phyloP scores from a whole-genome alignment of 805 yeast genomes.

The Pichia eremophila region DNA sequence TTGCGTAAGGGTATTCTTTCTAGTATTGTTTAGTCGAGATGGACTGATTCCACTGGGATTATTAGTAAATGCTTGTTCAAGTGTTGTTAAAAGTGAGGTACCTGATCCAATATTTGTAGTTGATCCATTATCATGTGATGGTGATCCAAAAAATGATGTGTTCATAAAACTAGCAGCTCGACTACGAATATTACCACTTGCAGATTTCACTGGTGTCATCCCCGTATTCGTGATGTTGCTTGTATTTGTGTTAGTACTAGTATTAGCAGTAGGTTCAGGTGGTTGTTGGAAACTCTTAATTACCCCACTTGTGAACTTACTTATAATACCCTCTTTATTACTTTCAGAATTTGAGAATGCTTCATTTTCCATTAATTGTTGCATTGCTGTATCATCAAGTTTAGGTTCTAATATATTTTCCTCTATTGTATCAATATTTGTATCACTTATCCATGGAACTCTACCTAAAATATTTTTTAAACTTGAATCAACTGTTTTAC shows the following conservation, averaged over 20 bases:
- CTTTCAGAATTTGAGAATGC: constrained; percentile 12
- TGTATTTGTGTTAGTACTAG: neutral
- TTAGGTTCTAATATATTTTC: neutral
- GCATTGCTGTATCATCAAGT: constrained; percentile 11
- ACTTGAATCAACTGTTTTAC: constrained; percentile 28
- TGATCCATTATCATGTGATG: neutral
- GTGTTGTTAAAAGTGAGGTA: constrained; percentile 14
- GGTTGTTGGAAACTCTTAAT: constrained; percentile 27
- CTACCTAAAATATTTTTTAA: constrained; percentile 25
- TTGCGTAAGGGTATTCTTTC: no score
- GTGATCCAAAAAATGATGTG: constrained; percentile 15
- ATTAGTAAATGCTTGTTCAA: constrained; percentile 27
- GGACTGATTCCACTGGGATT: constrained; percentile 23
- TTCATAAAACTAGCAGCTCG: constrained; percentile 26
- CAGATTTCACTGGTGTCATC: neutral
- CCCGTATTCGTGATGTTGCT: neutral
- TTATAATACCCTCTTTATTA: constrained; percentile 6
- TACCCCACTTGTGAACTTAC: constrained; percentile 26
- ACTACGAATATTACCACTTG: constrained; percentile 16
- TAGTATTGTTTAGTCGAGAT: neutral
- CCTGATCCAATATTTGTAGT: neutral
- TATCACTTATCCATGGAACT: constrained; percentile 19
- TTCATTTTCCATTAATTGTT: constrained; percentile 25
- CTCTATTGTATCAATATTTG: neutral
- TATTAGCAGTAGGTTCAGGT: neutral